Base-by-base conservation (phyloP, 768 basidiomycete species). In the Serendipita vermifera region DNA sequence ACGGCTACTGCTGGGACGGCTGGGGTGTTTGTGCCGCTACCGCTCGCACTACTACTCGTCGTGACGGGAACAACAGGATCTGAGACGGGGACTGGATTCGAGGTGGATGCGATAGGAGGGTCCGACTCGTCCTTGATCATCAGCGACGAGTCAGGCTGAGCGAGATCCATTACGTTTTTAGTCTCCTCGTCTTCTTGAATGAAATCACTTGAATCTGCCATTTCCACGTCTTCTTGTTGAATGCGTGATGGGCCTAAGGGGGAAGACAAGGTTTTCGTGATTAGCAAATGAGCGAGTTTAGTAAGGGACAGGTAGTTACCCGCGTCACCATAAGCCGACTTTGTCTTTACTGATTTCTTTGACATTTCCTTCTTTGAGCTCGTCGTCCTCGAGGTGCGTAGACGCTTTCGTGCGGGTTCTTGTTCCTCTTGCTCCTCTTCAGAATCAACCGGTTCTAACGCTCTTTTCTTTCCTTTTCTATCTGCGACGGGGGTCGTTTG, bases 381-480 rank as follows among this genome's bases (percentile, higher is more conserved):
- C 57, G 33, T 56, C 20, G 36, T 26, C 20, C 39, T 13, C 59
- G 57, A 40, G n/a, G 33, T 26, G 4, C 55, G 33, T 20, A 22
- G 55, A 17, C 24, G 38, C 41, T 51, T 51, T 27, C 39, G 35
- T 6, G 40, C 31, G 14, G 61, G 55, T 29, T 53, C 33, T 26
- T 55, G 57, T 6, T 51, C 26, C 33, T 58, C 51, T 39, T 62
- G 55, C 27, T 20, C 43, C 22, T 43, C 40, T 26, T n/a, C 33
- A 29, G 27, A 7, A 24, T 56, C 55, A n/a, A 43, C 32, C 24
- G 33, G 22, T 67, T 87, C 85, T 31, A 75, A 79, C 35, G 88
- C 90, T 64, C 88, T 85, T 73, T 93, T 94, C 81, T 96, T 96
- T 58, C 90, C 92, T 61, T 51, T 51, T 5, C 46, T 22, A 26